phyloP scores from a whole-genome alignment of 2,329 filamentous ascomycete genomes.

The Aspergillus fijiensis region DNA sequence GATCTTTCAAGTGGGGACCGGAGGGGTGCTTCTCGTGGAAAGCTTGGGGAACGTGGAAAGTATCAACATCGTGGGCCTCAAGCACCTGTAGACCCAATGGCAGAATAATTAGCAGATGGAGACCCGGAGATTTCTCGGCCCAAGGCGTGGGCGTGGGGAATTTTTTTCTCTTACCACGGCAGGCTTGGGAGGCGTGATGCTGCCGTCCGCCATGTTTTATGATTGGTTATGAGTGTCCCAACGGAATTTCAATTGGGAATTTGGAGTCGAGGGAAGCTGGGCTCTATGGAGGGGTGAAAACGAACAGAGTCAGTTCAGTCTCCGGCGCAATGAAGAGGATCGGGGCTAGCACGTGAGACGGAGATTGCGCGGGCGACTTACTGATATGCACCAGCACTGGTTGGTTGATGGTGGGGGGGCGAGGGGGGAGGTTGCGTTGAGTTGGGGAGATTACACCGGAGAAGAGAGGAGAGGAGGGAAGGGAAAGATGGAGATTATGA shows the following conservation, averaged over 20 bases:
- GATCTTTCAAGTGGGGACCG: slow-evolving; percentile 58
- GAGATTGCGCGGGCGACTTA: slow-evolving; percentile 14
- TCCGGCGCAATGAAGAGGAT: neutral
- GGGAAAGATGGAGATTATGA: slow-evolving; percentile 3
- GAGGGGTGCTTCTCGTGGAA: slow-evolving; percentile 60
- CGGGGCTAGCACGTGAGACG: slow-evolving; percentile 3
- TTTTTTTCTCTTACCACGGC: slow-evolving; percentile 40
- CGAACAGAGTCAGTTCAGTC: neutral
- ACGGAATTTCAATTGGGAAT: neutral
- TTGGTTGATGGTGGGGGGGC: slow-evolving; percentile 9
- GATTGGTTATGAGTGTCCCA: slow-evolving; percentile 9
- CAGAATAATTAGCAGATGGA: slow-evolving; percentile 14
- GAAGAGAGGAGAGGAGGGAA: slow-evolving; percentile 1
- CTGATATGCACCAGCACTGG: slow-evolving; percentile 5
- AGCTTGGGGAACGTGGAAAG: slow-evolving; percentile 58
- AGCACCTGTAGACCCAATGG: slow-evolving; percentile 32
- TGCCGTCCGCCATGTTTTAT: slow-evolving; percentile 40
- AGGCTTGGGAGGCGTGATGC: slow-evolving; percentile 34
- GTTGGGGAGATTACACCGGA: neutral
- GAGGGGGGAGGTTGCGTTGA: neutral
- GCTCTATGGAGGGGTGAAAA: slow-evolving; percentile 3
- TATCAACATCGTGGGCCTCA: slow-evolving; percentile 51
- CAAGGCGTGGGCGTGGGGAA: neutral
- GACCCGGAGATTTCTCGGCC: slow-evolving; percentile 1
- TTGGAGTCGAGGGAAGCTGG: neutral